Conservation (phyloP, 148 eudicot genomes). For the Camellia lanceoleosa region DNA sequence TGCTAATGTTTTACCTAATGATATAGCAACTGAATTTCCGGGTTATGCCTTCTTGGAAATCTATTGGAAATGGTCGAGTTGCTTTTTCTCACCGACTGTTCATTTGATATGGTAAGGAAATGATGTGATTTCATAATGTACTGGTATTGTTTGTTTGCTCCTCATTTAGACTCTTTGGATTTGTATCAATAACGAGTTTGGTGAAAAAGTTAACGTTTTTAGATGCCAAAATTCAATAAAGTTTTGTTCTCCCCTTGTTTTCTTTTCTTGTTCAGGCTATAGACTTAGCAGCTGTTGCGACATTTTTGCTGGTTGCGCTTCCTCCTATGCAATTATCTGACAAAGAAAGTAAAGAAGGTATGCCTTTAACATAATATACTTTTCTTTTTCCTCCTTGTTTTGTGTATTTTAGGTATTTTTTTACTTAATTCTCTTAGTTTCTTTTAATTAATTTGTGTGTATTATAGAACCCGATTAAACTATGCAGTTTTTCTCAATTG, state of each 20-base stretch:
- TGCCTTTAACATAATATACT: slow-evolving; percentile 16
- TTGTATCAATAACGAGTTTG: background rate
- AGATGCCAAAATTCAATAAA: background rate
- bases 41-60: slow-evolving; percentile 97
- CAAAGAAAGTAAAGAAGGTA: slow-evolving; percentile 43
- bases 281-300: slow-evolving; percentile 74
- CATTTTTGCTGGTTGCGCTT: slow-evolving; percentile 75
- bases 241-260: background rate
- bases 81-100: slow-evolving; percentile 55
- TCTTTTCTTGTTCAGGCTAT: slow-evolving; percentile 53
- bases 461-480: background rate
- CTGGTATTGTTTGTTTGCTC: background rate
- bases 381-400: background rate
- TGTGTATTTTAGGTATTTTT: background rate
- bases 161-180: background rate
- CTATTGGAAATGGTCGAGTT: slow-evolving; percentile 60
- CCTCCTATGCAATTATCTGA: slow-evolving; percentile 62
- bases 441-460: background rate
- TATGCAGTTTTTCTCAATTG: slow-evolving; percentile 8
- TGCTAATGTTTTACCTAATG: slow-evolving; percentile 61
- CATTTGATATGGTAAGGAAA: slow-evolving; percentile 67
- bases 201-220: background rate
- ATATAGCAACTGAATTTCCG: slow-evolving; percentile 69
- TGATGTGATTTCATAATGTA: background rate
- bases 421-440: background rate